Evolutionary conservation across 495 filamentous ascomycete species (phyloP), one percentile per base, ranked within the genome.

Genomic region (Aspergillus homomorphus): DNA sequence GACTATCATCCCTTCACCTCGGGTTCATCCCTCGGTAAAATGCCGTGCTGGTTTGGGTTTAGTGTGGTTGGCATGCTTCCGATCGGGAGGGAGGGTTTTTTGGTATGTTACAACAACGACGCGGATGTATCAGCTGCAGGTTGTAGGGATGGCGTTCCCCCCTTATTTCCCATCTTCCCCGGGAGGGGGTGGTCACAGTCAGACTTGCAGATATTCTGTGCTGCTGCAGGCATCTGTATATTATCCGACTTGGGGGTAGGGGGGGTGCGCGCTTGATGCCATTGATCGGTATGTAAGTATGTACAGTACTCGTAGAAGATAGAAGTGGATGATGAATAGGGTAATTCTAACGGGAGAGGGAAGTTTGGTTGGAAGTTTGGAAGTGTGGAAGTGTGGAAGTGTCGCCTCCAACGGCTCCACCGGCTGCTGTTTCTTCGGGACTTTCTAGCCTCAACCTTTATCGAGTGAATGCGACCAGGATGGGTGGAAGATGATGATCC

Each of bases 361-460:
- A n/a, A n/a, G n/a, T n/a, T n/a, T n/a, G n/a, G n/a, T 19, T 54
- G 15, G 4, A 8, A 44, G 8, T 54, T 48, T 19, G 45, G 45
- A 48, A 51, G 49, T n/a, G n/a, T n/a, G 49, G 49, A 28, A 28
- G 49, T 16, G 49, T 51, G n/a, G n/a, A 38, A 38, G 33, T 10
- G 2, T 38, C 33, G 33, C 51, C 60, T 48, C 50, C 38, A 57
- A 55, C 56, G 56, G 58, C 60, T 58, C 64, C 64, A 63, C 64
- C 53, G 14, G 38, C 51, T 49, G 51, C 53, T 38, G 54, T 60
- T 60, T 60, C 54, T 62, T 66, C 64, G 64, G 64, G 58, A 59
- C 61, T 63, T 66, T 63, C 49, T 60, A 60, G 57, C 57, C 44
- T 62, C 54, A 53, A 53, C 57, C 43, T 38, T 38, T 38, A 7